Evolutionary conservation across 202 grass and related monocot genomes (phyloP).

Genomic region (Schoenoplectus triqueter): DNA sequence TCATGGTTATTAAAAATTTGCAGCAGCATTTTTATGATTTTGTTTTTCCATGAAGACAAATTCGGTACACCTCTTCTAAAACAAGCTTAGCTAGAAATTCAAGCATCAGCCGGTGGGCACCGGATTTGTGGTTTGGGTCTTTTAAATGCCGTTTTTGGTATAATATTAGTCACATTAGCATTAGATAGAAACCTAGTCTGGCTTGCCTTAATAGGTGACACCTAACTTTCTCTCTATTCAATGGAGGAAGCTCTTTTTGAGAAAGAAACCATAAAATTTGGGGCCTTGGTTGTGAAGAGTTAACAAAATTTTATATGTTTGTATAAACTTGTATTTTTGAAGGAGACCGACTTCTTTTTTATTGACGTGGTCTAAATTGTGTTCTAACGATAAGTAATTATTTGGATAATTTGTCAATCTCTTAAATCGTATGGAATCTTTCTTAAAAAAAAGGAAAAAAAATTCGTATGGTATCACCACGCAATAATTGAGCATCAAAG

Average conservation of each 20-base stretch:
- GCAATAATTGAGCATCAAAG: neutral
- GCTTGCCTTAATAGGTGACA: conserved; percentile 19
- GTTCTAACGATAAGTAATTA: neutral
- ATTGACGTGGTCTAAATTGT: too few species aligned
- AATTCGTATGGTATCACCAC: neutral
- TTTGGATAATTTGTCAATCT: neutral
- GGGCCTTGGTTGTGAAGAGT: conserved; percentile 7
- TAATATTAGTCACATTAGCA: neutral
- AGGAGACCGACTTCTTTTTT: neutral
- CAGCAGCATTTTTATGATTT: neutral
- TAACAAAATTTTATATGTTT: conserved; percentile 11
- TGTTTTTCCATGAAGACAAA: neutral
- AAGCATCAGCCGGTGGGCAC: conserved; percentile 5
- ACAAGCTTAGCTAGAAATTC: neutral
- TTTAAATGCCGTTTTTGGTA: conserved; percentile 28
- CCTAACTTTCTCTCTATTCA: conserved; percentile 32
- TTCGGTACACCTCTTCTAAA: conserved; percentile 4
- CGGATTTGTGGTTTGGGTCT: conserved; percentile 24
- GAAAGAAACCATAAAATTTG: neutral
- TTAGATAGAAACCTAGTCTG: neutral
- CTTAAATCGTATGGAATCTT: neutral
- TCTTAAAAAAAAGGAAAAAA: too few species aligned
- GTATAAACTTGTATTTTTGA: neutral
- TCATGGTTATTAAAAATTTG: neutral
- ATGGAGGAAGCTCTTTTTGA: neutral